Base-by-base conservation (phyloP, 192 early-diverging fungal genomes). In the Bifiguratus adelaidae region DNA sequence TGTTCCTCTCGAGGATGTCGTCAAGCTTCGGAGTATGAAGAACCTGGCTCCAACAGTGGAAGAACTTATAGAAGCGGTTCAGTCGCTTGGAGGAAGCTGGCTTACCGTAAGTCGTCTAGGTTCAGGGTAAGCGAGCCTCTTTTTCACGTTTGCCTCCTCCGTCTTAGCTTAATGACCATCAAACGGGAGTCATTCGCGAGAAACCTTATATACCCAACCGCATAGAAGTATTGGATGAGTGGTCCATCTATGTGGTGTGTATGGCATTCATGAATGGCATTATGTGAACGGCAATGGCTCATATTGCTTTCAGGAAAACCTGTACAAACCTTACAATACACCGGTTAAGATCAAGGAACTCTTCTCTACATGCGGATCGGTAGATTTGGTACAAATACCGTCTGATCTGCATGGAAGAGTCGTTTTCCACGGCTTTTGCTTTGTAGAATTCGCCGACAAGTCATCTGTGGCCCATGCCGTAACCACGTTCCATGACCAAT, bases 241-340 rank as follows among this genome's bases (percentile, higher is more conserved):
- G 49, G 35, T 51, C 56, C n/a, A 52, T 58, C 0, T 50, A 50
- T 47, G 56, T 58, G 13, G 50, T 38, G 43, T 23, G 41, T 27
- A 24, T 13, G 11, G n/a, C n/a, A n/a, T n/a, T n/a, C n/a, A n/a
- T n/a, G n/a, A n/a, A n/a, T n/a, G n/a, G n/a, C n/a, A n/a, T n/a
- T n/a, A n/a, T n/a, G n/a, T n/a, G n/a, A n/a, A n/a, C n/a, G n/a
- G n/a, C n/a, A 23, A 24, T 19, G 11, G 19, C 5, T 22, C 27
- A 40, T 40, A 18, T n/a, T n/a, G n/a, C n/a, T 7, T 16, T 8
- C 29, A 52, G 50, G 56, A 58, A 33, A 44, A 44, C 4, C 21
- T 58, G 6, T 0, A 29, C 4, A 26, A 19, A 27, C 40, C 42
- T 11, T 58, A 58, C 20, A 18, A 45, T 2, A 37, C 41, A 3